A percentile compares a stretch with the other conserved stretches of the same genome.
Evolutionary conservation across 306 rosid species (phyloP).

Genomic region (Quercus suber): DNA sequence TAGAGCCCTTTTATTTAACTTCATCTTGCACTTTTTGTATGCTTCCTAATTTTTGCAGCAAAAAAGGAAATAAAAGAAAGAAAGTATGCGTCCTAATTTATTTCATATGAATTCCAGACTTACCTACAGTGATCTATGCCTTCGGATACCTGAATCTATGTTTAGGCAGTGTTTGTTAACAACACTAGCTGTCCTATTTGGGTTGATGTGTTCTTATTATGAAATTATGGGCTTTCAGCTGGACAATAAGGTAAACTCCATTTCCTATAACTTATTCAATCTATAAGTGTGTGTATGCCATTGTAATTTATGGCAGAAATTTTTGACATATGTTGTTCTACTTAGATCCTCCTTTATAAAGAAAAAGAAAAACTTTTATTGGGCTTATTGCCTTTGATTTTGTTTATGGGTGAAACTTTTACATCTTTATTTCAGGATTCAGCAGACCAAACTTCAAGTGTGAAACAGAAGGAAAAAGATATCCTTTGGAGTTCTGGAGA

Average conservation of each 20-base stretch:
- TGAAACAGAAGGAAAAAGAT: conserved; percentile 34
- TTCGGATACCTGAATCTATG: conserved; percentile 80
- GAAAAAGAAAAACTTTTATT: background rate
- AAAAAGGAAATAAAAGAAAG: no score
- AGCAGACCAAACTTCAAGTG: conserved; percentile 38
- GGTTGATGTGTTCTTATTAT: conserved; percentile 84
- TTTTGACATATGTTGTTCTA: background rate
- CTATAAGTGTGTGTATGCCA: background rate
- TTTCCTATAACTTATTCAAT: conserved; percentile 8
- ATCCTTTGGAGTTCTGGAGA: conserved; percentile 35
- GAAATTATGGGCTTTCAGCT: conserved; percentile 85
- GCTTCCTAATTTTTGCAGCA: conserved; percentile 20
- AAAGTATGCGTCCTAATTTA: conserved; percentile 25
- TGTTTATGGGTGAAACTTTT: background rate
- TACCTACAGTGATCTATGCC: conserved; percentile 97
- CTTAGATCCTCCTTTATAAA: background rate
- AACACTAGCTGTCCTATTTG: conserved; percentile 78
- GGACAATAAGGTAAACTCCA: conserved; percentile 60
- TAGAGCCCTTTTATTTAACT: conserved; percentile 11
- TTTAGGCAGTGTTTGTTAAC: conserved; percentile 84
- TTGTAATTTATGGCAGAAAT: background rate
- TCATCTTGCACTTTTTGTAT: conserved; percentile 16
- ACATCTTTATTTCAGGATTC: conserved; percentile 54
- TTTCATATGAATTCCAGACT: conserved; percentile 57
- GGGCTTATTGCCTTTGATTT: background rate